phyloP scores from a whole-genome alignment of 768 basidiomycete genomes.

The Trametes punicea region DNA sequence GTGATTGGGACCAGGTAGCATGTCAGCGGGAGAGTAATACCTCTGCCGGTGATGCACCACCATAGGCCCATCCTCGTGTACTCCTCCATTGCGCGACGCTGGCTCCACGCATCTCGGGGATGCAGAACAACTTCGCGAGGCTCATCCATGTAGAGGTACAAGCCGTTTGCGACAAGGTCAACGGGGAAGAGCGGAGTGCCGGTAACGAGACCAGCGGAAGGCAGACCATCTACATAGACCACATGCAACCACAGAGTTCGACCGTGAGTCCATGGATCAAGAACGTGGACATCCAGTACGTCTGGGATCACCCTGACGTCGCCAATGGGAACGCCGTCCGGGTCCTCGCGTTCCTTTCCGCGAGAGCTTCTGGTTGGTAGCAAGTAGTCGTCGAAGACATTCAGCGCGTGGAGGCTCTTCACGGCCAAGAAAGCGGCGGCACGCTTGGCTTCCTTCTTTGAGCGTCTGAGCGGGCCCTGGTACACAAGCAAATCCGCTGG shows the following conservation, averaged over 20 bases:
- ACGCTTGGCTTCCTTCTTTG: slow-evolving; percentile 81
- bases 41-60: slow-evolving; percentile 60
- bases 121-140: slow-evolving; percentile 40
- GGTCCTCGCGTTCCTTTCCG: slow-evolving; percentile 49
- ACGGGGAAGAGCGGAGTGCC: slow-evolving; percentile 53
- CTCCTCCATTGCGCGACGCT: slow-evolving; percentile 53
- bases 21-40: slow-evolving; percentile 47
- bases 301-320: slow-evolving; percentile 46
- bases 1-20: slow-evolving; percentile 67
- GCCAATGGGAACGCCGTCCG: slow-evolving; percentile 44
- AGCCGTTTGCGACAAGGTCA: slow-evolving; percentile 39
- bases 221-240: slow-evolving; percentile 47
- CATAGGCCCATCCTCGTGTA: slow-evolving; percentile 62
- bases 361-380: slow-evolving; percentile 60
- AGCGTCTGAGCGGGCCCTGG: slow-evolving; percentile 53
- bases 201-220: slow-evolving; percentile 62
- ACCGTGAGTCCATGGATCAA: slow-evolving; percentile 64
- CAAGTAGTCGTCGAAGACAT: slow-evolving; percentile 80
- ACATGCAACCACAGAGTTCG: slow-evolving; percentile 61
- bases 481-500: slow-evolving; percentile 51
- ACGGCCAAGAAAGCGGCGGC: slow-evolving; percentile 81
- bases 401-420: slow-evolving; percentile 59
- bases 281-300: slow-evolving; percentile 57
- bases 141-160: slow-evolving; percentile 34
- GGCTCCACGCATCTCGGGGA: slow-evolving; percentile 43